These are phyloP conservation scores for Cyclostephanos tholiformis DNA, from an alignment of 108 stramenopile genomes.

Conservation along the genomic window DNA sequence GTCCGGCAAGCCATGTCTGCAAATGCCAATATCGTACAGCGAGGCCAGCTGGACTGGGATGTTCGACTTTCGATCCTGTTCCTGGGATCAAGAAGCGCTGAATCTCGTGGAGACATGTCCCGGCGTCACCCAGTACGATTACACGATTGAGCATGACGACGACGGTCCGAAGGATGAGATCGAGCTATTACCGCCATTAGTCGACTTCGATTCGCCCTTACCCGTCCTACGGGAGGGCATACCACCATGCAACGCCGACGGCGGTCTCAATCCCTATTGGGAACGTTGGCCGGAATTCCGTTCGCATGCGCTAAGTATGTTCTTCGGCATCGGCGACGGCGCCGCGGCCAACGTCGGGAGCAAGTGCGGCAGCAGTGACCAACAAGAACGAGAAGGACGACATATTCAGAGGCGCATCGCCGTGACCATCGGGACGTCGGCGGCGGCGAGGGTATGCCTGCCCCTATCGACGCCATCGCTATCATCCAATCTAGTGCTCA, in stretches of 20 bases:
- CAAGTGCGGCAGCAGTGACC: conserved; percentile 54
- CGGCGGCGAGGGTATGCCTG: conserved; percentile 75
- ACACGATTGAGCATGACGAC: conserved; percentile 12
- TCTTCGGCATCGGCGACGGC: conserved; percentile 83
- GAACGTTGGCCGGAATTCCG: conserved; percentile 72
- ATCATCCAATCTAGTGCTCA: conserved; percentile 1
- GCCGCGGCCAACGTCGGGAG: conserved; percentile 87
- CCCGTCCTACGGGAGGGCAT: conserved; percentile 26
- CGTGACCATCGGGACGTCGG: conserved; percentile 86
- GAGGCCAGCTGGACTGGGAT: conserved; percentile 90
- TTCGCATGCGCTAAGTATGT: conserved; percentile 27
- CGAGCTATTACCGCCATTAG: conserved; percentile 39
- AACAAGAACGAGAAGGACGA: neutral
- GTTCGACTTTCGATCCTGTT: conserved; percentile 67
- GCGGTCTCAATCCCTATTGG: conserved; percentile 51
- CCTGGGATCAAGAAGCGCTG: conserved; percentile 55
- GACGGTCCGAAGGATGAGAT: neutral
- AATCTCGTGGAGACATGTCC: conserved; percentile 46
- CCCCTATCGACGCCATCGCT: conserved; percentile 35
- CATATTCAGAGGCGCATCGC: conserved; percentile 61
- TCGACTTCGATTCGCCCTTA: conserved; percentile 37
- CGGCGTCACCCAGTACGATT: conserved; percentile 45
- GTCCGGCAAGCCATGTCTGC: conserved; percentile 40
- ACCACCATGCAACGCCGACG: conserved; percentile 15
- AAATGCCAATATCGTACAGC: conserved; percentile 74